Percentiles rank a stretch among this genome's conserved stretches.
phyloP scores from a whole-genome alignment of 1,139 yeast genomes.

The Lodderomyces parapsilosis region DNA sequence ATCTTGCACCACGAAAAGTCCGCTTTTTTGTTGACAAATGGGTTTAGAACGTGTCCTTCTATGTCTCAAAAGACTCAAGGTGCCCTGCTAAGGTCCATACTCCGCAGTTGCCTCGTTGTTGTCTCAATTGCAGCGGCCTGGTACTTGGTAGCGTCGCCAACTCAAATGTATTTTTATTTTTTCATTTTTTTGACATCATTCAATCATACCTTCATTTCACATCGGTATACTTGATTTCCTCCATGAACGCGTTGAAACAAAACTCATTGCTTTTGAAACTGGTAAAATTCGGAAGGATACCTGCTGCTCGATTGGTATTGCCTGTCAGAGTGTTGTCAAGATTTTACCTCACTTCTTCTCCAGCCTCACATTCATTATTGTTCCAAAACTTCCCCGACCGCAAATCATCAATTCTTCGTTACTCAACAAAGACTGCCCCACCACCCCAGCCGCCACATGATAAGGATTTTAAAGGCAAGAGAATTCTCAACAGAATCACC shows the following conservation, averaged over 20 bases:
- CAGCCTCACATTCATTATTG: neutral
- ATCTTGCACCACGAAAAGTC: too few relatives aligned
- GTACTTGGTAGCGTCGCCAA: too few relatives aligned
- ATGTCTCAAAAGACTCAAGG: too few relatives aligned
- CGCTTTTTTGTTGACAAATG: too few relatives aligned
- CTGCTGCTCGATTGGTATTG: neutral
- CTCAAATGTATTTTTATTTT: too few relatives aligned
- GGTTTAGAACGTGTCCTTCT: too few relatives aligned
- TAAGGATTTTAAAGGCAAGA: slow-evolving; percentile 41
- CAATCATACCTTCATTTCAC: too few relatives aligned
- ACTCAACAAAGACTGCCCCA: slow-evolving; percentile 36
- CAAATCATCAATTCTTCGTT: slow-evolving; percentile 8
- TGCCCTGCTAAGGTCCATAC: too few relatives aligned
- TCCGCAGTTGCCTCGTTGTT: too few relatives aligned
- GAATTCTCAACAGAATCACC: slow-evolving; percentile 39
- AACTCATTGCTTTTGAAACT: neutral
- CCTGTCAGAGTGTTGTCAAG: neutral
- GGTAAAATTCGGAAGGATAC: neutral
- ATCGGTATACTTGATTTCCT: too few relatives aligned
- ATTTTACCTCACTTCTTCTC: slow-evolving; percentile 3
- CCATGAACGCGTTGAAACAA: neutral
- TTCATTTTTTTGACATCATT: too few relatives aligned
- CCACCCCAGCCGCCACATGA: slow-evolving; percentile 40
- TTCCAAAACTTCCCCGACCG: slow-evolving; percentile 5
- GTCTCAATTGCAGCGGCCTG: too few relatives aligned